Conservation (phyloP, 306 rosid genomes). For the Casuarina glauca region DNA sequence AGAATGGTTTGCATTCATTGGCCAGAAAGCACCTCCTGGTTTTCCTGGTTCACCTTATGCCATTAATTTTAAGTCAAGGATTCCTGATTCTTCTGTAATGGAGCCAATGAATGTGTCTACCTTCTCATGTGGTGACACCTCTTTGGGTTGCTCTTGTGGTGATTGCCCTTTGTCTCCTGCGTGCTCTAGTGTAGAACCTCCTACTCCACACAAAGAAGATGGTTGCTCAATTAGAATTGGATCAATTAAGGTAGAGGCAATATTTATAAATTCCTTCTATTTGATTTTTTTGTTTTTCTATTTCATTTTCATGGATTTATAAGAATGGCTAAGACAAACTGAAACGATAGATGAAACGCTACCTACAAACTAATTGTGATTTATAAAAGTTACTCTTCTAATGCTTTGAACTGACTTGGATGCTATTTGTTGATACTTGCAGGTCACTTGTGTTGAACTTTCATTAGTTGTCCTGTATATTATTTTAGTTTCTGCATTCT, state of each 20-base stretch:
- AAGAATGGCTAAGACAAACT: no score
- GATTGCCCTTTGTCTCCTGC: conserved; percentile 85
- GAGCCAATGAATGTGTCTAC: conserved; percentile 78
- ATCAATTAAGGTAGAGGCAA: conserved; percentile 62
- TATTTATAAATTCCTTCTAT: conserved; percentile 13
- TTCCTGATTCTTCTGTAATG: conserved; percentile 57
- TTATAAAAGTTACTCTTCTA: conserved; percentile 14
- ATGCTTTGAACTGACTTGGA: conserved; percentile 23
- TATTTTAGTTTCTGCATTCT: conserved; percentile 57
- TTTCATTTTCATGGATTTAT: background rate
- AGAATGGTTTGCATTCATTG: conserved; percentile 93
- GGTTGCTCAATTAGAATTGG: conserved; percentile 71
- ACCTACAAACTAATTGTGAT: background rate
- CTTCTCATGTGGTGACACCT: conserved; percentile 82
- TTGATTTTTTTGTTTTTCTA: conserved; percentile 18
- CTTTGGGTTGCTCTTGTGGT: conserved; percentile 97
- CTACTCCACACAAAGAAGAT: conserved; percentile 58
- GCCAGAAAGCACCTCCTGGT: conserved; percentile 68
- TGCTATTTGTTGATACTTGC: conserved; percentile 36
- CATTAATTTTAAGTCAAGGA: conserved; percentile 57
- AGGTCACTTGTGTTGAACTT: conserved; percentile 83
- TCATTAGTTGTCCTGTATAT: conserved; percentile 61
- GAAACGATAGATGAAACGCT: conserved; percentile 5
- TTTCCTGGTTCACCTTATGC: conserved; percentile 93
- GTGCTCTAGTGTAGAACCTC: conserved; percentile 70